Conservation (phyloP, 371 early-diverging fungal genomes). For the Nematocida parisii region DNA sequence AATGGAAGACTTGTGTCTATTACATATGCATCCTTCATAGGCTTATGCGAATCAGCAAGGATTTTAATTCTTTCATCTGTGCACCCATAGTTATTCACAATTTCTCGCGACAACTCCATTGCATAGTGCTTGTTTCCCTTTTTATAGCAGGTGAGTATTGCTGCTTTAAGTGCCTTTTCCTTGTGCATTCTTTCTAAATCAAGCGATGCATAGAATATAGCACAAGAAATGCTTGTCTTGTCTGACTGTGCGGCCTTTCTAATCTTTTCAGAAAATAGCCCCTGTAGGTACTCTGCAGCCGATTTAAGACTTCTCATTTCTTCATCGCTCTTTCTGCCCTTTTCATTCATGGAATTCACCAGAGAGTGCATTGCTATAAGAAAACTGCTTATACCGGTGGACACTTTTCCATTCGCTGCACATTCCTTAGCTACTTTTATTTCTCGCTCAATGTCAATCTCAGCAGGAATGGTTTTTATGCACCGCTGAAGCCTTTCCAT, state of each 20-base stretch:
- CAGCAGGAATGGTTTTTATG: conserved; percentile 4
- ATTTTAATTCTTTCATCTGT: conserved; percentile 20
- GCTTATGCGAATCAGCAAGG: conserved; percentile 18
- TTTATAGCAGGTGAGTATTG: conserved; percentile 58
- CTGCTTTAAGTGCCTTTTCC: conserved; percentile 29
- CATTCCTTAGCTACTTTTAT: not conserved
- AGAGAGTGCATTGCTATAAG: conserved; percentile 6
- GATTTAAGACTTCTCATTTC: conserved; percentile 9
- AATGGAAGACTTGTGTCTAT: conserved; percentile 51
- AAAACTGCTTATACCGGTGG: not conserved
- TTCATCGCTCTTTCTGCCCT: not conserved
- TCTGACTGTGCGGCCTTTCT: conserved; percentile 54
- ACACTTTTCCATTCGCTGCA: conserved; percentile 10
- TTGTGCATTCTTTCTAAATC: conserved; percentile 51
- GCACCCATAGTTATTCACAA: conserved; percentile 17
- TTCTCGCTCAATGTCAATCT: conserved; percentile 17
- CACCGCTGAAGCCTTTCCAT: not conserved
- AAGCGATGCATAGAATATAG: conserved; percentile 60
- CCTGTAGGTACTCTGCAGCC: conserved; percentile 59
- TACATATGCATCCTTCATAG: conserved; percentile 17
- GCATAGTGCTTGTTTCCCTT: conserved; percentile 62
- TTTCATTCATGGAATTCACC: conserved; percentile 4
- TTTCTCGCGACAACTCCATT: conserved; percentile 53
- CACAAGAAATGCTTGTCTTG: conserved; percentile 50
- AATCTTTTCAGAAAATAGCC: conserved; percentile 56